Evolutionary conservation across 495 filamentous ascomycete species (phyloP).

Genomic region (Lindgomyces ingoldianus): DNA sequence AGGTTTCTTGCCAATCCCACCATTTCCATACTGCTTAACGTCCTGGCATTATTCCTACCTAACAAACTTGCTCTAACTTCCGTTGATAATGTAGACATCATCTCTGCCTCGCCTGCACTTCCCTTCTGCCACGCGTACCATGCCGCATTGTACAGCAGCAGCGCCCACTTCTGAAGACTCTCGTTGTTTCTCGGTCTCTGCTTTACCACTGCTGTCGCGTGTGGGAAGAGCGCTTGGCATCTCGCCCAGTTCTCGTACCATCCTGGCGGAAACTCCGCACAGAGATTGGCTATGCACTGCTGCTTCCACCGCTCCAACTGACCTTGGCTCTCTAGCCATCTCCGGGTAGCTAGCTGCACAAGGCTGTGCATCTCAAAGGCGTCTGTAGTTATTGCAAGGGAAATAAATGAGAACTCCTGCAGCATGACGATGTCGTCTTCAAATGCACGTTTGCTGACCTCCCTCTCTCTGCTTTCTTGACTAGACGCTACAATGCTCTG

Average conservation of each 20-base stretch:
- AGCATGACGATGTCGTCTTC: neutral
- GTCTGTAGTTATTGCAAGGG: neutral
- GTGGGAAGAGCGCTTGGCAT: constrained; percentile 26
- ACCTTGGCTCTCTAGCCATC: constrained; percentile 48
- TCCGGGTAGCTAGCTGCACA: constrained; percentile 50
- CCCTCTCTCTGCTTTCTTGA: neutral
- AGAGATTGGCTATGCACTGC: constrained; percentile 44
- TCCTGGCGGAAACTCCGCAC: constrained; percentile 1
- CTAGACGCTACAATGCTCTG: neutral
- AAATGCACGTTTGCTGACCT: neutral
- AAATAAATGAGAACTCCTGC: neutral
- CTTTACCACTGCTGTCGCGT: constrained; percentile 3
- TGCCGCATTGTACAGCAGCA: constrained; percentile 15
- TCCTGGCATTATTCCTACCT: neutral
- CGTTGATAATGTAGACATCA: neutral
- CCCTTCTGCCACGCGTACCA: constrained; percentile 10
- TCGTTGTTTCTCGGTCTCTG: neutral
- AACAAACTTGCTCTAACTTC: neutral
- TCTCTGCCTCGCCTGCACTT: constrained; percentile 1
- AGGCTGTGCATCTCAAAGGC: constrained; percentile 54
- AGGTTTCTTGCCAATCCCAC: neutral
- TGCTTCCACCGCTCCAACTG: constrained; percentile 48
- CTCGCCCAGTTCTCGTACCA: constrained; percentile 21
- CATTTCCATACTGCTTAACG: neutral
- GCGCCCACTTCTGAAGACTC: constrained; percentile 12